These are phyloP conservation scores for Luvunga scandens DNA, from an alignment of 345 rosid species.

Conservation along the genomic window DNA sequence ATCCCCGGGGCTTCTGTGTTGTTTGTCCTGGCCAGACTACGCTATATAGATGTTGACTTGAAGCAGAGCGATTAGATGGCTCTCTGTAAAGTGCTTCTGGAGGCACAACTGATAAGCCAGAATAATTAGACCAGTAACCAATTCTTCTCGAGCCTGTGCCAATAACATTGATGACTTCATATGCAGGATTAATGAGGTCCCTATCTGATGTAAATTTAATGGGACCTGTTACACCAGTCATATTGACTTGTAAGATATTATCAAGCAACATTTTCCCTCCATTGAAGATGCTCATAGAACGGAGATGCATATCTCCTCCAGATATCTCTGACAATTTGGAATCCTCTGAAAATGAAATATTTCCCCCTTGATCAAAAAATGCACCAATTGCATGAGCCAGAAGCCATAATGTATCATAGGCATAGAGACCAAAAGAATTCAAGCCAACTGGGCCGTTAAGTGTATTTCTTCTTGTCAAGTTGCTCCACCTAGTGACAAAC, in stretches of 20 bases:
- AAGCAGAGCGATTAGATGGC: slow-evolving; percentile 38
- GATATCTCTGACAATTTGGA: slow-evolving; percentile 29
- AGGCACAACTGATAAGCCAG: slow-evolving; percentile 56
- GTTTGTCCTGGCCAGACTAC: slow-evolving; percentile 79
- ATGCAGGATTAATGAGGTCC: slow-evolving; percentile 61
- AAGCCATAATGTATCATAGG: slow-evolving; percentile 88
- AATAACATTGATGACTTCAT: slow-evolving; percentile 72
- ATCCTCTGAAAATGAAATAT: slow-evolving; percentile 58
- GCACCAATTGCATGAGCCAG: slow-evolving; percentile 73
- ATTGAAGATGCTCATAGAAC: slow-evolving; percentile 64
- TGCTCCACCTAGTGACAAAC: slow-evolving; percentile 63
- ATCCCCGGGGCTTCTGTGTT: slow-evolving; percentile 68
- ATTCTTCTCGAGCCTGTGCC: slow-evolving; percentile 62
- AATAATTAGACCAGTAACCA: slow-evolving; percentile 75
- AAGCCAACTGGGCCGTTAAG: slow-evolving; percentile 39
- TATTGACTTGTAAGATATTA: slow-evolving; percentile 50
- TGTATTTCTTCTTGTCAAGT: slow-evolving; percentile 36
- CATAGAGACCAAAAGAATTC: slow-evolving; percentile 62
- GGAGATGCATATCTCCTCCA: slow-evolving; percentile 51
- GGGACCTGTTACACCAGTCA: slow-evolving; percentile 67
- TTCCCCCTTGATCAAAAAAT: slow-evolving; percentile 61
- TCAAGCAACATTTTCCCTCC: slow-evolving; percentile 58
- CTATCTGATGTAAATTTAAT: slow-evolving; percentile 53
- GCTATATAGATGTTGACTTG: slow-evolving; percentile 36
- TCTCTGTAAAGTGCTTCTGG: slow-evolving; percentile 41